Evolutionary conservation across 1,139 yeast genomes (phyloP).

Genomic region (Hanseniaspora uvarum): DNA sequence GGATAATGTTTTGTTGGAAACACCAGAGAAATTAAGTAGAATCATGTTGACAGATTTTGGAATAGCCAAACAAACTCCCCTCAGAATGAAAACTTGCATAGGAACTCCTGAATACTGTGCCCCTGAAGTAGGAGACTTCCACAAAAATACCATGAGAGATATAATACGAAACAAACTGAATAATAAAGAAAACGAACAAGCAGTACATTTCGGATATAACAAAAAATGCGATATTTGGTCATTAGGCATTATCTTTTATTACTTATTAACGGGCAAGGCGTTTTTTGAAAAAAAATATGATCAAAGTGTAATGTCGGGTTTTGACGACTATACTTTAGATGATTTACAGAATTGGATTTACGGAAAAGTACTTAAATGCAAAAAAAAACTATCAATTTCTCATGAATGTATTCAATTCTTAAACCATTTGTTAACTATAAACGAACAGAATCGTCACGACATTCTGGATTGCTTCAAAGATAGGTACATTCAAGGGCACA

Average conservation of each 20-base stretch:
- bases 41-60: conserved; percentile 60
- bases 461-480: conserved; percentile 36
- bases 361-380: conserved; percentile 24
- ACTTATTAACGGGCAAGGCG: conserved; percentile 50
- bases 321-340: conserved; percentile 36
- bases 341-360: conserved; percentile 17
- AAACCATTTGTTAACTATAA: conserved; percentile 33
- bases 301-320: conserved; percentile 29
- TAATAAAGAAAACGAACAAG: conserved; percentile 25
- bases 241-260: conserved; percentile 48
- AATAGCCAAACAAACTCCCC: conserved; percentile 38
- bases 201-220: conserved; percentile 36
- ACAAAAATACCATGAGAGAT: conserved; percentile 19
- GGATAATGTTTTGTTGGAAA: conserved; percentile 46
- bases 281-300: conserved; percentile 39
- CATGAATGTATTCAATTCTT: conserved; percentile 40
- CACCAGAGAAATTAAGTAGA: conserved; percentile 44
- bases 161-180: conserved; percentile 29
- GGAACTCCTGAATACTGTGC: conserved; percentile 65
- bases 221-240: conserved; percentile 61
- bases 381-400: conserved; percentile 38
- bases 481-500: conserved; percentile 40
- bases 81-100: conserved; percentile 45
- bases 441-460: conserved; percentile 34
- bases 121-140: conserved; percentile 43